A percentile compares a stretch with the other conserved stretches of the same genome.
Conservation (phyloP, 2,329 filamentous ascomycete genomes). For the Colletotrichum navitas region DNA sequence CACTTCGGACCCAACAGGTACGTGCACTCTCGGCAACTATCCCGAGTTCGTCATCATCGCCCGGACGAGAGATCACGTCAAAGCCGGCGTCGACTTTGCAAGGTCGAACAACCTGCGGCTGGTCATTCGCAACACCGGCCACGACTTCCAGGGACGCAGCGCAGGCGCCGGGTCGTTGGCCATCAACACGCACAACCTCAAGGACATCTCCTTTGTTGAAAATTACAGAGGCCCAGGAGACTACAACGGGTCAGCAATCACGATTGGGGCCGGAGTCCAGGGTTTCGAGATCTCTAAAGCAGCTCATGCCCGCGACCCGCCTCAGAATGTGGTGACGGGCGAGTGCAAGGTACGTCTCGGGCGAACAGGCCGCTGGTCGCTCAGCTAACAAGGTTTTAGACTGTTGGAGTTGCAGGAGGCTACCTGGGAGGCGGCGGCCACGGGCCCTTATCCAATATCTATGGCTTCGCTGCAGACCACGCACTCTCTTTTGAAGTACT, state of each 20-base stretch:
- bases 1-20: slow-evolving; percentile 48
- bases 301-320: slow-evolving; percentile 54
- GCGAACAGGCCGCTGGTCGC: neutral
- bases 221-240: slow-evolving; percentile 50
- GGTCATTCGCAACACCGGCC: slow-evolving; percentile 68
- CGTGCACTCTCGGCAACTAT: slow-evolving; percentile 57
- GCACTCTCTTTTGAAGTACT: slow-evolving; percentile 62
- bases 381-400: slow-evolving; percentile 45
- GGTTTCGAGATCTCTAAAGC: slow-evolving; percentile 58
- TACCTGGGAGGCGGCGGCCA: slow-evolving; percentile 72
- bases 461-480: slow-evolving; percentile 62
- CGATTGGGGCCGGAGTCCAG: slow-evolving; percentile 66
- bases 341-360: slow-evolving; percentile 56
- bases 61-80: slow-evolving; percentile 44
- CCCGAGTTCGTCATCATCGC: slow-evolving; percentile 51
- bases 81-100: slow-evolving; percentile 51
- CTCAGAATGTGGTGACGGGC: slow-evolving; percentile 63
- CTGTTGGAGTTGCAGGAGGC: slow-evolving; percentile 72
- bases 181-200: slow-evolving; percentile 69
- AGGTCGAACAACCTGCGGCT: slow-evolving; percentile 61
- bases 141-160: slow-evolving; percentile 70
- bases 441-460: slow-evolving; percentile 57
- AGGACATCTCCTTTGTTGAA: slow-evolving; percentile 58
- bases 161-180: slow-evolving; percentile 71
- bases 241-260: slow-evolving; percentile 66